A percentile compares a stretch with the other conserved stretches of the same genome.
Conservation (phyloP, 2,329 filamentous ascomycete genomes). For the Cryphonectria radicalis region DNA sequence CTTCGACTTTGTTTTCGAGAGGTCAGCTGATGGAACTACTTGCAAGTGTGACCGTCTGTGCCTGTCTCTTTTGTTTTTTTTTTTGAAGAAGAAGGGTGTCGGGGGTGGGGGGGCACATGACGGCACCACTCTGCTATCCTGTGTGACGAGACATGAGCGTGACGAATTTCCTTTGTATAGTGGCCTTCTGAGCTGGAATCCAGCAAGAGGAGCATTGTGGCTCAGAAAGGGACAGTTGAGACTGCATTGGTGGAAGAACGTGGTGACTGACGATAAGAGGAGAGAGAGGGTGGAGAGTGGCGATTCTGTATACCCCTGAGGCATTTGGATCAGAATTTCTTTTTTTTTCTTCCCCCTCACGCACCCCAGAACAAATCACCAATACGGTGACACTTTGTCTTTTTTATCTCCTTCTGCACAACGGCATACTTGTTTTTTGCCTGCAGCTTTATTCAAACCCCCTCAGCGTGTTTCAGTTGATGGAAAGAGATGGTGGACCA, state of each 20-base stretch:
- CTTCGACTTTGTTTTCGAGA: slow-evolving; percentile 32
- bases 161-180: slow-evolving; percentile 33
- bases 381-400: slow-evolving; percentile 25
- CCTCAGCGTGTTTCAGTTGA: slow-evolving; percentile 19
- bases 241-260: slow-evolving; percentile 7
- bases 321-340: slow-evolving; percentile 28
- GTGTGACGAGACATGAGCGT: slow-evolving; percentile 34
- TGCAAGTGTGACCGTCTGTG: slow-evolving; percentile 23
- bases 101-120: slow-evolving; percentile 17
- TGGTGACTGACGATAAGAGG: slow-evolving; percentile 2
- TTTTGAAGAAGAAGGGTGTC: no score
- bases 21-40: slow-evolving; percentile 13
- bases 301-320: slow-evolving; percentile 30
- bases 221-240: slow-evolving; percentile 17
- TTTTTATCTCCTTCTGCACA: slow-evolving; percentile 7
- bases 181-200: slow-evolving; percentile 3
- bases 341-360: slow-evolving; percentile 1
- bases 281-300: slow-evolving; percentile 20
- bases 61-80: slow-evolving; percentile 11
- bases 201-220: slow-evolving; percentile 8
- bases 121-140: slow-evolving; percentile 21
- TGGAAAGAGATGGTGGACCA: slow-evolving; percentile 14
- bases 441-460: slow-evolving; percentile 15
- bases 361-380: slow-evolving; percentile 21
- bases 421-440: slow-evolving; percentile 11